Evolutionary conservation across 2,329 filamentous ascomycete species (phyloP), one percentile per base, ranked within the genome.

Genomic region (Verticillium klebahnii): DNA sequence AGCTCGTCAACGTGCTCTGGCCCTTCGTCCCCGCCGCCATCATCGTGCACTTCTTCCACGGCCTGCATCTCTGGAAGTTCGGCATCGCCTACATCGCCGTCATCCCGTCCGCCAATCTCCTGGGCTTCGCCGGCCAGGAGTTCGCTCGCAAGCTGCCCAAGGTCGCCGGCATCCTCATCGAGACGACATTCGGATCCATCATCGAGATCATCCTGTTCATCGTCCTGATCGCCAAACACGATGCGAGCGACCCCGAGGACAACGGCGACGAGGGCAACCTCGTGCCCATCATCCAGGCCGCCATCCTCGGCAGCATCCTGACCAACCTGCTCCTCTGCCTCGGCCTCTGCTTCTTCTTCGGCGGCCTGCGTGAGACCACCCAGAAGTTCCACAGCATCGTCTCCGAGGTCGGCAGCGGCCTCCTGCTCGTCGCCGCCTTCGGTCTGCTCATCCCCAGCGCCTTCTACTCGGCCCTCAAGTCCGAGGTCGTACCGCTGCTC

Each of bases 181-280:
- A 81, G 64, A 79, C 77, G 3, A 78, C 77, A 0, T 74, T 91
- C 60, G 87, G 87, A 6, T 88, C 86, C 7, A 77, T 89, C 4
- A 86, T 90, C 17, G 88, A 91, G 67, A 84, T 90, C 60, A 83
- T 91, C 32, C 76, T 91, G 15, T 89, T 90, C 69, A 84, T 89
- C 75, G 81, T 89, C 2, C 71, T 90, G 60, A 78, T 90, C 8
- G 71, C 69, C 14, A 73, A 74, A 57, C 70, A 74, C 32, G 57
- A 72, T 2, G 37, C 58, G 0, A 29, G 65, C 9, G 25, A 62
- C 0, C 57, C 62, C 0, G 54, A 65, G 1, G 67, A 61, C 0
- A 71, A 70, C 31, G 70, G 69, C 2, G 70, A 73, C 5, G 72
- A 74, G 40, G 73, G 75, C 2, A 72, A 76, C 54, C 64, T 71